Evolutionary conservation across 805 yeast genomes (phyloP).

Genomic region (Metschnikowia henanensis): DNA sequence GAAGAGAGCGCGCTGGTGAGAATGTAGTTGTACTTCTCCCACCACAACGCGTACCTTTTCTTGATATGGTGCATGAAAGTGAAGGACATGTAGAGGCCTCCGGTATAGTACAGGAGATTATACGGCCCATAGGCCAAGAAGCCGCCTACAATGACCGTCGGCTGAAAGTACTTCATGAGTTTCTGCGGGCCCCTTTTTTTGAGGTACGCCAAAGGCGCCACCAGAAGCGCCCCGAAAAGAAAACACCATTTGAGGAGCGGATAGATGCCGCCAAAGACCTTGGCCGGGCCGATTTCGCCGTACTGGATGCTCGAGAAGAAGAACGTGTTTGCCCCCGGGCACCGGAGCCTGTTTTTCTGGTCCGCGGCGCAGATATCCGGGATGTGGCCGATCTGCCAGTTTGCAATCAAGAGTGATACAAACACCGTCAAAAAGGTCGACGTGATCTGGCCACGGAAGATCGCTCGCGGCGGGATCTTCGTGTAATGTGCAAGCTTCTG

Average conservation of each 20-base stretch:
- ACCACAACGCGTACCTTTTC: conserved; percentile 52
- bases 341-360: conserved; percentile 36
- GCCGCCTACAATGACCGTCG: conserved; percentile 54
- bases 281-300: conserved; percentile 60
- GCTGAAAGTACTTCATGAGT: conserved; percentile 46
- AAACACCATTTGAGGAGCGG: conserved; percentile 59
- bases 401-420: conserved; percentile 35
- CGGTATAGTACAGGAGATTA: conserved; percentile 52
- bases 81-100: conserved; percentile 59
- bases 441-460: conserved; percentile 38
- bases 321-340: conserved; percentile 49
- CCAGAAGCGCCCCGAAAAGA: conserved; percentile 48
- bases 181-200: conserved; percentile 35
- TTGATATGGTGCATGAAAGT: conserved; percentile 56
- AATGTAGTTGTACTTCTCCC: conserved; percentile 73
- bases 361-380: conserved; percentile 35
- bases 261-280: conserved; percentile 57
- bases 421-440: conserved; percentile 37
- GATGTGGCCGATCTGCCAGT: conserved; percentile 41
- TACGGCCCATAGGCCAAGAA: conserved; percentile 51
- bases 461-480: conserved; percentile 26
- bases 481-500: conserved; percentile 29
- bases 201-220: conserved; percentile 37
- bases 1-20: conserved; percentile 57
- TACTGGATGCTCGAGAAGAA: conserved; percentile 54